These are phyloP conservation scores for Alternaria dauci DNA, from an alignment of 2,329 filamentous ascomycete species.

Conservation along the genomic window DNA sequence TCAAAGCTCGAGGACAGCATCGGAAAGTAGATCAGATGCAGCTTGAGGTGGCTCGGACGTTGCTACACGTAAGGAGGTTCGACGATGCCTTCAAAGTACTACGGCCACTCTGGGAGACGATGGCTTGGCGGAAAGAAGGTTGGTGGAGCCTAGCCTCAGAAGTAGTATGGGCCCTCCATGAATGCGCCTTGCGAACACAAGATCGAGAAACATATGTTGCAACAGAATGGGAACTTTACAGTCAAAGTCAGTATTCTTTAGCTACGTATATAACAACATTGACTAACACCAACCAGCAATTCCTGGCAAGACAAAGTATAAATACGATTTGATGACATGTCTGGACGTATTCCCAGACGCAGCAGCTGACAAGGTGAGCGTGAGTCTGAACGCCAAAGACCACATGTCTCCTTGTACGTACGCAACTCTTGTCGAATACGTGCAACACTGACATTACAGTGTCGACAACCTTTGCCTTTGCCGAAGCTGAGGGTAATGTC, in stretches of 20 bases:
- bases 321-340: slow-evolving; percentile 58
- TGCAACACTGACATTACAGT: slow-evolving; percentile 50
- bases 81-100: slow-evolving; percentile 61
- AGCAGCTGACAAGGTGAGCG: slow-evolving; percentile 51
- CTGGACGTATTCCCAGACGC: slow-evolving; percentile 51
- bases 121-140: slow-evolving; percentile 67
- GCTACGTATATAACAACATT: too few relatives aligned
- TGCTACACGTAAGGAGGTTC: slow-evolving; percentile 61
- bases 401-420: slow-evolving; percentile 61
- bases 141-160: slow-evolving; percentile 67
- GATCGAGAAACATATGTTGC: slow-evolving; percentile 60
- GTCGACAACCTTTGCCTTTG: slow-evolving; percentile 62
- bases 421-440: slow-evolving; percentile 35
- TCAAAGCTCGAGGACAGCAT: slow-evolving; percentile 60
- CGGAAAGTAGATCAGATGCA: slow-evolving; percentile 64
- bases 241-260: slow-evolving; percentile 33
- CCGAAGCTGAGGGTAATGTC: slow-evolving; percentile 64
- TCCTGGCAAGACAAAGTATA: slow-evolving; percentile 44
- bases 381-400: slow-evolving; percentile 59
- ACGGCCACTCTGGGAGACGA: slow-evolving; percentile 62
- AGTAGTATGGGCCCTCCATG: slow-evolving; percentile 62
- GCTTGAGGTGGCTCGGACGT: slow-evolving; percentile 64
- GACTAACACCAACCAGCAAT: slow-evolving; percentile 39
- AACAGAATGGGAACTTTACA: slow-evolving; percentile 66
- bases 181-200: slow-evolving; percentile 59